phyloP scores from a whole-genome alignment of 257 asterid genomes.

The Solanum arcanum region DNA sequence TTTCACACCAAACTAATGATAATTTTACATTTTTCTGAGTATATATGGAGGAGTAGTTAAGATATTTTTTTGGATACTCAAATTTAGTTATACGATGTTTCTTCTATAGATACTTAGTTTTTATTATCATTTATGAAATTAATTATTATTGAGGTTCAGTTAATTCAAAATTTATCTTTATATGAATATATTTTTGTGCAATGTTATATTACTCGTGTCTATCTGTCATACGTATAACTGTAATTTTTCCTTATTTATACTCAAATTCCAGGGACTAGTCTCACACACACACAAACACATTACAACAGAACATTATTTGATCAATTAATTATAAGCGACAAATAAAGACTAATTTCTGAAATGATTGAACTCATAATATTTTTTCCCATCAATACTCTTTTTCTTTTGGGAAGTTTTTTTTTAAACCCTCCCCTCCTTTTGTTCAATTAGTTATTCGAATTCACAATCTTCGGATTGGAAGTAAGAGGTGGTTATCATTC shows the following conservation, averaged over 20 bases:
- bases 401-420: too few species aligned
- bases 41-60: background rate
- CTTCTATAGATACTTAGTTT: background rate
- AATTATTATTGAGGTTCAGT: background rate
- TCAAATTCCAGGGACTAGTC: background rate
- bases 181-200: too few species aligned
- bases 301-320: background rate
- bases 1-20: background rate
- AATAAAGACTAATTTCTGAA: background rate
- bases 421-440: too few species aligned
- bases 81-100: background rate
- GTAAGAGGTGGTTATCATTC: too few species aligned
- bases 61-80: background rate
- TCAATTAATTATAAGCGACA: background rate
- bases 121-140: background rate
- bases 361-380: background rate
- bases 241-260: too few species aligned
- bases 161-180: too few species aligned
- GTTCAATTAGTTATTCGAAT: too few species aligned
- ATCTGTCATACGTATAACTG: background rate
- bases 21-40: background rate
- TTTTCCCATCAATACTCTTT: background rate
- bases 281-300: background rate
- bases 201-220: background rate
- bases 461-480: fast-evolving